These are phyloP conservation scores for Eremochloa ophiuroides DNA, from an alignment of 176 grass and related monocot genomes.

Conservation along the genomic window DNA sequence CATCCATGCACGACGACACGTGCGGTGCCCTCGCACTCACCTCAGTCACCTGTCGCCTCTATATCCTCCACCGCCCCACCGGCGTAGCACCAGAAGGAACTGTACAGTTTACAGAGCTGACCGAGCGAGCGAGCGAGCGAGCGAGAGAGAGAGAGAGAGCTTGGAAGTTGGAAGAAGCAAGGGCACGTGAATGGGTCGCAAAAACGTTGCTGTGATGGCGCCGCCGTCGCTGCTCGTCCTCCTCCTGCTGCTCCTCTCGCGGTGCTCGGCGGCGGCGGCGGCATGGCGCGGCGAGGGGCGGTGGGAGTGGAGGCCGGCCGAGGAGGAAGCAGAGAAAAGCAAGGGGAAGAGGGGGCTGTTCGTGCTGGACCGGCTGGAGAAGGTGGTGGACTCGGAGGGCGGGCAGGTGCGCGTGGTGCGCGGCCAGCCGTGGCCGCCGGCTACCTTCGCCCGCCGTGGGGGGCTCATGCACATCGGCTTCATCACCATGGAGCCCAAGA, in stretches of 20 bases:
- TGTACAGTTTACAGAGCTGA: background rate
- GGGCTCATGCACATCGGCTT: constrained; percentile 76
- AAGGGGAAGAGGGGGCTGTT: constrained; percentile 39
- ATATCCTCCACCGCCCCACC: background rate
- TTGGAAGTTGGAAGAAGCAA: background rate
- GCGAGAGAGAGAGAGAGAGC: too few relatives aligned
- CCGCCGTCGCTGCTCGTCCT: constrained; percentile 11
- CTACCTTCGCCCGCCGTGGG: background rate
- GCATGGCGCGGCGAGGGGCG: background rate
- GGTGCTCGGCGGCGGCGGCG: background rate
- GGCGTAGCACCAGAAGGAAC: background rate
- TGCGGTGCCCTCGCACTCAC: background rate
- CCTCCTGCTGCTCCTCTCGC: constrained; percentile 24
- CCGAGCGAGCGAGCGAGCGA: background rate
- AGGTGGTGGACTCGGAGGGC: constrained; percentile 75
- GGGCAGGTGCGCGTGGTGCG: constrained; percentile 69
- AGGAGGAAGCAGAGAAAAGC: constrained; percentile 20
- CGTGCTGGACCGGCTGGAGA: constrained; percentile 65
- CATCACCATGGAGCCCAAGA: constrained; percentile 89
- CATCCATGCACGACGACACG: constrained; percentile 44
- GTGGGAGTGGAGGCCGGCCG: constrained; percentile 36
- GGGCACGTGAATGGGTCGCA: background rate
- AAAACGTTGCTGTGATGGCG: background rate
- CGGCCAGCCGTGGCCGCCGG: constrained; percentile 32
- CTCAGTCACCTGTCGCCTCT: constrained; percentile 33